A percentile compares a stretch with the other conserved stretches of the same genome.
These are phyloP conservation scores for Solanum piurae DNA, from an alignment of 257 asterid genomes.

Conservation along the genomic window DNA sequence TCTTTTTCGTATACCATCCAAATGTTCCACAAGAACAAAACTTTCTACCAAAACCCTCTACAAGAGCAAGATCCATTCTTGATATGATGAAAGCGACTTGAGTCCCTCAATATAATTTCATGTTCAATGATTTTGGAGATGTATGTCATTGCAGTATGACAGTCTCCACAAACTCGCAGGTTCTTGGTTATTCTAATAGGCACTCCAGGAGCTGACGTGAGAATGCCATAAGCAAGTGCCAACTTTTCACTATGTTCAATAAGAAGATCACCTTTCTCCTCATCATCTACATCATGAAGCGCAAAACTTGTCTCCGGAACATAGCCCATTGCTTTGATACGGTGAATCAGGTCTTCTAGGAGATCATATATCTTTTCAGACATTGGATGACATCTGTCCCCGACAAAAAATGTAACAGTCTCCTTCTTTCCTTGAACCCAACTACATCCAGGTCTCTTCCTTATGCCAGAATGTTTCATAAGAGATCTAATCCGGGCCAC, in stretches of 20 bases:
- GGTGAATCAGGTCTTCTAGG: slow-evolving; percentile 46
- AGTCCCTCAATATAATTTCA: slow-evolving; percentile 72
- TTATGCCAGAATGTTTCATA: slow-evolving; percentile 70
- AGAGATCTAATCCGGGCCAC: slow-evolving; percentile 55
- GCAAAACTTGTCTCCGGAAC: slow-evolving; percentile 81
- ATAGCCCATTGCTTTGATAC: slow-evolving; percentile 70
- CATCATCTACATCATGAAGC: slow-evolving; percentile 94
- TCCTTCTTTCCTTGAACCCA: slow-evolving; percentile 89
- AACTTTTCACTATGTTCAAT: slow-evolving; percentile 88
- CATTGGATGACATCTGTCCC: slow-evolving; percentile 80
- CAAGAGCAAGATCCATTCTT: slow-evolving; percentile 84
- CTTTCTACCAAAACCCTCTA: slow-evolving; percentile 71
- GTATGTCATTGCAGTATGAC: slow-evolving; percentile 58
- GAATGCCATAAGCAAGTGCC: slow-evolving; percentile 86
- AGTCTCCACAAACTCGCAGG: slow-evolving; percentile 86
- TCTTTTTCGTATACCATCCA: neutral
- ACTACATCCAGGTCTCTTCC: slow-evolving; percentile 89
- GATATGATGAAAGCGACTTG: slow-evolving; percentile 93
- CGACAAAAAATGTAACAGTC: slow-evolving; percentile 57
- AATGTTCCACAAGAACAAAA: neutral
- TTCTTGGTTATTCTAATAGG: slow-evolving; percentile 90
- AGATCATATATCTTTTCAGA: slow-evolving; percentile 45
- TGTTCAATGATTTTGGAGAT: slow-evolving; percentile 63
- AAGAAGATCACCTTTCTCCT: slow-evolving; percentile 72
- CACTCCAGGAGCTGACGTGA: slow-evolving; percentile 59